Conservation (phyloP, 768 basidiomycete species). For the Boletus subcaerulescens region DNA sequence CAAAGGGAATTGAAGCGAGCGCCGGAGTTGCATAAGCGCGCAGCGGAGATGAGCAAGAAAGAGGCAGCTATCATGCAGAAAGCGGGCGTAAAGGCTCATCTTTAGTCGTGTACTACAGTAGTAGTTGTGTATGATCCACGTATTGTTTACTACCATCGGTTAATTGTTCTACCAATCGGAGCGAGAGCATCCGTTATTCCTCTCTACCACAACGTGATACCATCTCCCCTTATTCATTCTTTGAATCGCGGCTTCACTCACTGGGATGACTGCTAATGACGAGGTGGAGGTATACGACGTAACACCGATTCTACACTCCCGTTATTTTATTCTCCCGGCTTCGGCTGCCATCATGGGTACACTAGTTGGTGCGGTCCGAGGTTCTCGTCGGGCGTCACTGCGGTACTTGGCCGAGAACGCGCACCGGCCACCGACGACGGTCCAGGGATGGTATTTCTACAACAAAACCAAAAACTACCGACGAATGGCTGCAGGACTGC, state of each 20-base stretch:
- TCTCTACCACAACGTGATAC: not conserved
- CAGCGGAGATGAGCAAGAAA: constrained; percentile 54
- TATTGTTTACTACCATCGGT: too few species aligned
- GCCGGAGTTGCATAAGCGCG: constrained; percentile 52
- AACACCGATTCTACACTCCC: constrained; percentile 37
- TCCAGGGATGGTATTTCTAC: constrained; percentile 94
- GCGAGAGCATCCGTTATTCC: too few species aligned
- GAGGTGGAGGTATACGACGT: constrained; percentile 23
- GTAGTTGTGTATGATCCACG: too few species aligned
- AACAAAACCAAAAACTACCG: constrained; percentile 95
- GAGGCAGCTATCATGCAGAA: constrained; percentile 60
- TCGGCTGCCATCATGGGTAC: constrained; percentile 59
- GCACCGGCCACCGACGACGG: constrained; percentile 79
- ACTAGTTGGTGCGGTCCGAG: constrained; percentile 71
- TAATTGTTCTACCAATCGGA: too few species aligned
- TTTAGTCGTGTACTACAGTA: constrained; percentile 31
- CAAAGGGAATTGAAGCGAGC: constrained; percentile 83
- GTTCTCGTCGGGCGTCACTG: constrained; percentile 65
- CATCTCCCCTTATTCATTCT: not conserved
- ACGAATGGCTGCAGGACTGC: constrained; percentile 69
- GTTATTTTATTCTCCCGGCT: constrained; percentile 60
- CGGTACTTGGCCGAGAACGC: constrained; percentile 92
- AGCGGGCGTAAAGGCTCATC: constrained; percentile 56
- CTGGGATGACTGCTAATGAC: constrained; percentile 16
- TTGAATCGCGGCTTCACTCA: not conserved